phyloP scores from a whole-genome alignment of 169 alveolate genomes.

The Plasmodium inui region DNA sequence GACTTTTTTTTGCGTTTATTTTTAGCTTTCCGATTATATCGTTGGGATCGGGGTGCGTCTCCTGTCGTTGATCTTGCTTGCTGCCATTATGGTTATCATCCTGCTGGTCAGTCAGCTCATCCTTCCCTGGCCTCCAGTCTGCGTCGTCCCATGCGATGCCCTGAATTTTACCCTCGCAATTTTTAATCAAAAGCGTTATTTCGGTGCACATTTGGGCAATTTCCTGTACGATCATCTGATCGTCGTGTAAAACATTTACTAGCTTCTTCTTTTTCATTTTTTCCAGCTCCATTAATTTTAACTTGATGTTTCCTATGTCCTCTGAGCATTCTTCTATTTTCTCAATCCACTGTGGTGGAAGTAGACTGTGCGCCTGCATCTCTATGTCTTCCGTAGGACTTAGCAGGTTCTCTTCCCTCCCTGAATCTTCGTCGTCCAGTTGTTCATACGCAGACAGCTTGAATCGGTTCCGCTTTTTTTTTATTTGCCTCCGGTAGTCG shows the following conservation, averaged over 20 bases:
- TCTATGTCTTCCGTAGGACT: conserved; percentile 45
- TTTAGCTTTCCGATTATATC: conserved; percentile 64
- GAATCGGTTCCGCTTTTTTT: conserved; percentile 47
- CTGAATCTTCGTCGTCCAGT: conserved; percentile 57
- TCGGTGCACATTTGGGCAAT: conserved; percentile 71
- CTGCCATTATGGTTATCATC: too few relatives aligned
- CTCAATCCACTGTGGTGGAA: conserved; percentile 82
- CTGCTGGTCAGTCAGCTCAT: background rate
- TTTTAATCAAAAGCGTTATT: conserved; percentile 43
- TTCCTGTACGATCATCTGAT: conserved; percentile 48
- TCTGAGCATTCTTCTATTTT: conserved; percentile 77
- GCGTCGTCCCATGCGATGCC: conserved; percentile 15
- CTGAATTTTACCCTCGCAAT: conserved; percentile 53
- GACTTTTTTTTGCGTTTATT: conserved; percentile 82
- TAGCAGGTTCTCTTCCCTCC: conserved; percentile 27
- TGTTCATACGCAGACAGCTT: conserved; percentile 71
- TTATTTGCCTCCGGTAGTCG: conserved; percentile 64
- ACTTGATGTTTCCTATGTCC: conserved; percentile 73
- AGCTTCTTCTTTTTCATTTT: conserved; percentile 78
- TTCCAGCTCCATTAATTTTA: conserved; percentile 72
- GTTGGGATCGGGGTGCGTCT: background rate
- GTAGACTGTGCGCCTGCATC: conserved; percentile 65
- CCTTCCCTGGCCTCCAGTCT: background rate
- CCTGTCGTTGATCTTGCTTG: background rate
- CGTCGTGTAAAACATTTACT: conserved; percentile 69